A percentile compares a stretch with the other conserved stretches of the same genome.
These are phyloP conservation scores for Cyclospora cayetanensis DNA, from an alignment of 169 alveolate species.

Conservation along the genomic window DNA sequence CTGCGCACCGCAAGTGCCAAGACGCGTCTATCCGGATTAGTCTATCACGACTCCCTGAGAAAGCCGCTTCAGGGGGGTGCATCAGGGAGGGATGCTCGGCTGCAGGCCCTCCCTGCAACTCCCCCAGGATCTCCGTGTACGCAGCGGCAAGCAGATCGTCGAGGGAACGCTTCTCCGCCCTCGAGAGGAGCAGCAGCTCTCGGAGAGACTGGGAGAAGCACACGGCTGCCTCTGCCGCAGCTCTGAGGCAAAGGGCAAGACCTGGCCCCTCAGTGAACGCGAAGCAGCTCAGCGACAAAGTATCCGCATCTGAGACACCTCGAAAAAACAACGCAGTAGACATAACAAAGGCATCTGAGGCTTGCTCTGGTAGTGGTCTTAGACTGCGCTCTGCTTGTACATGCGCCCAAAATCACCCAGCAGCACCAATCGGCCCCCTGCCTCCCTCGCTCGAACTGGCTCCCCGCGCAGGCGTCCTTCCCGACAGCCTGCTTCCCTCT, in stretches of 20 bases:
- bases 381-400: too few species aligned
- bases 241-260: constrained; percentile 45
- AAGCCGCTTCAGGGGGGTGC: not conserved
- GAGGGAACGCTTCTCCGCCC: not conserved
- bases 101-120: not conserved
- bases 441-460: too few species aligned
- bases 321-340: too few species aligned
- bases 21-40: not conserved
- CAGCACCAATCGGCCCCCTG: too few species aligned
- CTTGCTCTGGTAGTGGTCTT: too few species aligned
- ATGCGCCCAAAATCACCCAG: too few species aligned
- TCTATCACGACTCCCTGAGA: not conserved
- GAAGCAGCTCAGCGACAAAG: not conserved
- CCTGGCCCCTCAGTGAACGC: constrained; percentile 69
- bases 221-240: constrained; percentile 16
- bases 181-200: not conserved
- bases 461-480: too few species aligned
- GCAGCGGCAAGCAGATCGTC: not conserved
- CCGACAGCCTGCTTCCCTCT: too few species aligned
- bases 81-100: not conserved
- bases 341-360: too few species aligned
- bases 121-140: not conserved
- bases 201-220: not conserved
- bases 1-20: constrained; percentile 15
- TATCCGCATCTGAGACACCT: not conserved